Evolutionary conservation across 176 grass and related monocot genomes (phyloP), one percentile per base, ranked within the genome.

Genomic region (Miscanthus lutarioriparius): DNA sequence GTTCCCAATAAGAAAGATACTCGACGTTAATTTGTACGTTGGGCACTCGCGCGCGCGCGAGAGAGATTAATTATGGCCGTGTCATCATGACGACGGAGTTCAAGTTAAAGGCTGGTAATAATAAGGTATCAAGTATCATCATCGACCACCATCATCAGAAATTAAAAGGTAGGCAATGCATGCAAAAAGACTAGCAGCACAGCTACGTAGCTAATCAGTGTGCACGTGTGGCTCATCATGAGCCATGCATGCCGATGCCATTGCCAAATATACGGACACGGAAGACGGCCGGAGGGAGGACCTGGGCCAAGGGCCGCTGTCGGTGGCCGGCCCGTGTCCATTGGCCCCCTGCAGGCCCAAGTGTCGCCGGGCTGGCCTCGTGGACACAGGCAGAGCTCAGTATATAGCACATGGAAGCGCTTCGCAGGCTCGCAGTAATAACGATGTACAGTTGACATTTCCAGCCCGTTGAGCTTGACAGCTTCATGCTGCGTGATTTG

Each of bases 151-250:
- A 62, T 12, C 58, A 49, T 33, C 26, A 20, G 6, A 8, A 23
- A 51, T 15, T 20, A 32, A 67, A 12, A 67, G 16, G 25, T 27
- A 28, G 2, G 59, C 59, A 27, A 25, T 10, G 61, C 23, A 15
- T 14, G n/a, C 19, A 22, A 67, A 67, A 66, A 32, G 65, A n/a
- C 64, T 39, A 14, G 6, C 15, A 41, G 0, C 22, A 10, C 56
- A 10, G 56, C 53, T 15, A 10, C 8, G 7, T 15, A 10, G 35
- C 15, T 44, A 44, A 63, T 81, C 38, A 64, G 82, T 33, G 78
- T n/a, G 14, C 84, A 82, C 79, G 79, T 87, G 86, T 82, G 79
- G 71, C 37, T 26, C 72, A 76, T 82, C 27, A 70, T 82, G 13
- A 38, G 22, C 61, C 36, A 37, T 37, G 36, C 71, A 22, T 19